Conservation (phyloP, 2,329 filamentous ascomycete species). For the Tolypocladium album region DNA sequence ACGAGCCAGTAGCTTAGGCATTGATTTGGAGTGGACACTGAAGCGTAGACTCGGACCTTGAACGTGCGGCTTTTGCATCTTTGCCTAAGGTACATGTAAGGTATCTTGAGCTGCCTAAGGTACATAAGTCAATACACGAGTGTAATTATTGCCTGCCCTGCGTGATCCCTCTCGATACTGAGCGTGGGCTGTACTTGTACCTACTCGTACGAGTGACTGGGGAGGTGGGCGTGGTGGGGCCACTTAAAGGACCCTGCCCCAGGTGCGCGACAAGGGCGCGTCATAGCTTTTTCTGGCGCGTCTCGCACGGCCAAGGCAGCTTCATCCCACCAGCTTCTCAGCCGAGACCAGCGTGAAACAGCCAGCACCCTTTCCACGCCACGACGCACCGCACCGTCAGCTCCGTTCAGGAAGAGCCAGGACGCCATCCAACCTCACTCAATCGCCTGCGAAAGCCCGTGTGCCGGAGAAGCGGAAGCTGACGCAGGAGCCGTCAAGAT, state of each 20-base stretch:
- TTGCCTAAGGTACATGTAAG: neutral
- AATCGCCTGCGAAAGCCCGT: neutral
- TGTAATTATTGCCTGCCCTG: neutral
- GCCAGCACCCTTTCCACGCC: neutral
- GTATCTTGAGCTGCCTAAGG: neutral
- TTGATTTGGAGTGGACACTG: neutral
- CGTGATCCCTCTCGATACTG: neutral
- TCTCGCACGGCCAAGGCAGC: neutral
- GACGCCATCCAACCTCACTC: neutral
- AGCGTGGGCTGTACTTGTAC: neutral
- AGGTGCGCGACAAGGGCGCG: slow-evolving; percentile 15
- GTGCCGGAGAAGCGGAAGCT: neutral
- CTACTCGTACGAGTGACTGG: neutral
- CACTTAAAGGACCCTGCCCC: neutral
- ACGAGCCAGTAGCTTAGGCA: neutral
- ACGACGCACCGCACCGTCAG: neutral
- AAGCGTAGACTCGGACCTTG: neutral
- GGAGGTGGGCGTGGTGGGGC: neutral
- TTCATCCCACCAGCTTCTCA: neutral
- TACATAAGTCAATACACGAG: neutral
- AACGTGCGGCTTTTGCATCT: neutral
- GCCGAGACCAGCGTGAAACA: neutral
- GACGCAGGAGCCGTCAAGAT: slow-evolving; percentile 24
- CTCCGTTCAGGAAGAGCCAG: neutral
- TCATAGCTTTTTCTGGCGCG: slow-evolving; percentile 12